phyloP scores from a whole-genome alignment of 2,329 filamentous ascomycete genomes.

The Ambrosiella xylebori region DNA sequence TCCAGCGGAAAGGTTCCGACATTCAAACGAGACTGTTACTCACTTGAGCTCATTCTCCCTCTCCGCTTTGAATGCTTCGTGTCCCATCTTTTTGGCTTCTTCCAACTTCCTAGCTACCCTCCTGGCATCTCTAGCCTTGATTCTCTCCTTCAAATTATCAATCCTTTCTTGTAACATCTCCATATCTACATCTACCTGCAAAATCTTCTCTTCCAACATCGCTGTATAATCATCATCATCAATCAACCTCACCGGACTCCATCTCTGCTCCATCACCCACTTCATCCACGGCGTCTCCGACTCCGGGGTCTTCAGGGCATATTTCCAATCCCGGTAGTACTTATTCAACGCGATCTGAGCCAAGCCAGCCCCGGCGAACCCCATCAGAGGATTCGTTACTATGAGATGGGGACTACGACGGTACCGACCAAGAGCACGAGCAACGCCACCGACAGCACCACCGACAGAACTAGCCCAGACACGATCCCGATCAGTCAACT shows the following conservation, averaged over 20 bases:
- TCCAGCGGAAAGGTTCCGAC: neutral
- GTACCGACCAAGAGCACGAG: constrained; percentile 30
- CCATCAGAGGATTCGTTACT: constrained; percentile 32
- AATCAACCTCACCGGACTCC: constrained; percentile 53
- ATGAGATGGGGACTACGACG: constrained; percentile 35
- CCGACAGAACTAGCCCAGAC: constrained; percentile 51
- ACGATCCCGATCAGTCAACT: constrained; percentile 40
- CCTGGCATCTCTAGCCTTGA: constrained; percentile 3
- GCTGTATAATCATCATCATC: constrained; percentile 56
- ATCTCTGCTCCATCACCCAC: constrained; percentile 39
- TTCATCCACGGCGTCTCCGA: constrained; percentile 6
- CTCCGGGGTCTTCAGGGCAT: constrained; percentile 20
- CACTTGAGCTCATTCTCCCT: neutral
- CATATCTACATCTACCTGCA: constrained; percentile 59
- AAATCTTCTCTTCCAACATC: constrained; percentile 52
- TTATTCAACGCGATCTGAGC: constrained; percentile 24
- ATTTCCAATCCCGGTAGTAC: constrained; percentile 17
- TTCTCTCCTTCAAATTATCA: constrained; percentile 20
- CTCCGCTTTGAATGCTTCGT: neutral
- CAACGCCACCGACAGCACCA: constrained; percentile 50
- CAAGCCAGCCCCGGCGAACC: constrained; percentile 26
- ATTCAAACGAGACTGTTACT: neutral
- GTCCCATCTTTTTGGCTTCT: neutral
- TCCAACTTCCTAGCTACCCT: neutral
- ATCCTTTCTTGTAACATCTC: constrained; percentile 64